Evolutionary conservation across 2,329 filamentous ascomycete species (phyloP), one percentile per base, ranked within the genome.

Genomic region (Fusarium coicis): DNA sequence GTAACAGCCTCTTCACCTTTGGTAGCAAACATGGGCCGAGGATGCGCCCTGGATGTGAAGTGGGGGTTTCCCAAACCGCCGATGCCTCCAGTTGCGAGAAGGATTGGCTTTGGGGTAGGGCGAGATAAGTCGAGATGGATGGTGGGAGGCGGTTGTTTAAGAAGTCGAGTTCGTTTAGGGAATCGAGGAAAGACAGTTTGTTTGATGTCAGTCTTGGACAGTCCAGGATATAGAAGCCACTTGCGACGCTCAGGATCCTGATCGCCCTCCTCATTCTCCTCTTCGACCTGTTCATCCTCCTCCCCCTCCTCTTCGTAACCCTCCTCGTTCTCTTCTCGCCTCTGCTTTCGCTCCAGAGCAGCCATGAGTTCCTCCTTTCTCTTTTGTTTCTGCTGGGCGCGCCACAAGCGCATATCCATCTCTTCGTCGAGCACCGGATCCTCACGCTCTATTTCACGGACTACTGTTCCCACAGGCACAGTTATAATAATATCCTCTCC

Each of bases 41-140:
- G 89, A 55, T 90, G 88, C n/a, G 91, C 88, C 61, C 92, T 92
- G 9, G 93, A 93, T 37, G 93, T 90, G 79, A 98, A 99, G 81
- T 98, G 95, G 10, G 96, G 94, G 79, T 99, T 99, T 16, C 96
- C 96, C 12, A 98, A 83, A 1, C 96, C 96, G 14, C 96, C 96
- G 68, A 97, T 89, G 10, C 94, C 95, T 12, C 96, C 96, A 1
- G 94, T 92, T 3, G 94, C 93, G 16, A 99, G 89, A 30, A 99
- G 86, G 73, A 98, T 91, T 1, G 96, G 96, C 52, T 90, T 89
- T 10, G 94, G 90, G 83, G 96, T 97, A 2, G 93, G 93, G 54
- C 90, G 87, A 54, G 91, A 92, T 18, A 95, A 85, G 79, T 95
- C 93, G 18, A 95, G 86, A 65, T 89, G 84, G 58, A 98, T 89